Evolutionary conservation across 2,329 filamentous ascomycete genomes (phyloP).

Genomic region (Phyllosticta citribraziliensis): DNA sequence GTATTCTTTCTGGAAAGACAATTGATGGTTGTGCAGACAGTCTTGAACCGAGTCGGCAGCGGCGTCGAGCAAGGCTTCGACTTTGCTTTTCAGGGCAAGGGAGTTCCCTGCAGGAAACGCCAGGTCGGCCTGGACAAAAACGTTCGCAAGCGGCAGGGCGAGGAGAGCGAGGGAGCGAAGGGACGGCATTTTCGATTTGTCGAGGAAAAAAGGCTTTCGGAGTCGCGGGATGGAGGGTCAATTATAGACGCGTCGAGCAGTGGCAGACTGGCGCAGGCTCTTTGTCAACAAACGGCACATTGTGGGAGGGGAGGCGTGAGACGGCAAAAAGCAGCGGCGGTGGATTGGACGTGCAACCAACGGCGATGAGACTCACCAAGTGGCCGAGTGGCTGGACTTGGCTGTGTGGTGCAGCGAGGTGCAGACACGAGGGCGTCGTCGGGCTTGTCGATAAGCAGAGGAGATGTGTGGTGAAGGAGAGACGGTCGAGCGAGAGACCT

Average conservation of each 20-base stretch:
- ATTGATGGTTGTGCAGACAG: constrained; percentile 49
- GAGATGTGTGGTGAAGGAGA: not conserved
- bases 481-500: not conserved
- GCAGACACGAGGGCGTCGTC: not conserved
- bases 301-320: not conserved
- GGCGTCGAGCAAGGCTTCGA: constrained; percentile 47
- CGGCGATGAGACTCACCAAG: not conserved
- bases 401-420: not conserved
- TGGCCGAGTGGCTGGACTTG: not conserved
- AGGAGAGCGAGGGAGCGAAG: constrained; percentile 21
- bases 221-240: not conserved
- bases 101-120: constrained; percentile 14
- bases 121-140: constrained; percentile 17
- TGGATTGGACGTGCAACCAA: not conserved
- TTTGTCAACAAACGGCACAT: not conserved
- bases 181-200: constrained; percentile 11
- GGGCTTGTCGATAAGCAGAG: not conserved
- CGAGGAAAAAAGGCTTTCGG: not conserved
- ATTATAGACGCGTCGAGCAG: not conserved
- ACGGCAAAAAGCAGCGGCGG: not conserved
- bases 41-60: constrained; percentile 53
- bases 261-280: not conserved
- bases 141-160: constrained; percentile 22
- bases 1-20: constrained; percentile 31
- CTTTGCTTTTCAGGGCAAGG: constrained; percentile 21